phyloP scores from a whole-genome alignment of 2,329 filamentous ascomycete species.

The Exophiala bonariae region DNA sequence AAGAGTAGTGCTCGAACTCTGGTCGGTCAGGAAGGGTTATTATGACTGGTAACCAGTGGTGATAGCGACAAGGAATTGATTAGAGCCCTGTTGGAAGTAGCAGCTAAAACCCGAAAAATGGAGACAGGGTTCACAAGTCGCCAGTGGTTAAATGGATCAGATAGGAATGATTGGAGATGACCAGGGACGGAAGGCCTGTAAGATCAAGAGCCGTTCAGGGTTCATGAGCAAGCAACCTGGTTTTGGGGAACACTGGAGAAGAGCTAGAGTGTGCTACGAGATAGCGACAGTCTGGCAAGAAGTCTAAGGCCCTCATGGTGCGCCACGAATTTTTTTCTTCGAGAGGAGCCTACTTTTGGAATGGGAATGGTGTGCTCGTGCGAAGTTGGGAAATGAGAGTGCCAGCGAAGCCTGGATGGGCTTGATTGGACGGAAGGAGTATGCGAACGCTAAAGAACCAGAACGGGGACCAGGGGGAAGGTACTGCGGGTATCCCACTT shows the following conservation, averaged over 20 bases:
- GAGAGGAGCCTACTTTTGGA: too few relatives aligned
- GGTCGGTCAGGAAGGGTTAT: conserved; percentile 15
- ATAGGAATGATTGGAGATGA: conserved; percentile 14
- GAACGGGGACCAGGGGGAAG: too few relatives aligned
- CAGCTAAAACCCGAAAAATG: conserved; percentile 23
- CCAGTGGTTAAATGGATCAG: conserved; percentile 16
- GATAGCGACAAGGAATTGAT: conserved; percentile 20
- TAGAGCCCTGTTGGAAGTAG: conserved; percentile 18
- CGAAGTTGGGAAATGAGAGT: not conserved
- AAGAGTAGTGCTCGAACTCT: conserved; percentile 21
- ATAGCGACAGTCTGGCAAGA: too few relatives aligned
- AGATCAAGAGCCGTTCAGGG: conserved; percentile 13
- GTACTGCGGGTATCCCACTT: too few relatives aligned
- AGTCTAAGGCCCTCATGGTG: too few relatives aligned
- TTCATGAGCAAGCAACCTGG: conserved; percentile 9
- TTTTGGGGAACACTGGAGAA: conserved; percentile 5
- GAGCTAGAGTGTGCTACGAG: too few relatives aligned
- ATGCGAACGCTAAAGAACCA: conserved; percentile 13
- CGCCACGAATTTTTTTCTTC: too few relatives aligned
- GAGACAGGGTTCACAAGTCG: conserved; percentile 13
- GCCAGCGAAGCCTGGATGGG: too few relatives aligned
- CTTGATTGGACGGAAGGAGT: conserved; percentile 19
- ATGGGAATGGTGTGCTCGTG: too few relatives aligned
- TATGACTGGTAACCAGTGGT: conserved; percentile 21
- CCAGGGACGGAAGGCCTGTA: conserved; percentile 8